Evolutionary conservation across 805 yeast species (phyloP).

Genomic region (Lipomyces orientalis): DNA sequence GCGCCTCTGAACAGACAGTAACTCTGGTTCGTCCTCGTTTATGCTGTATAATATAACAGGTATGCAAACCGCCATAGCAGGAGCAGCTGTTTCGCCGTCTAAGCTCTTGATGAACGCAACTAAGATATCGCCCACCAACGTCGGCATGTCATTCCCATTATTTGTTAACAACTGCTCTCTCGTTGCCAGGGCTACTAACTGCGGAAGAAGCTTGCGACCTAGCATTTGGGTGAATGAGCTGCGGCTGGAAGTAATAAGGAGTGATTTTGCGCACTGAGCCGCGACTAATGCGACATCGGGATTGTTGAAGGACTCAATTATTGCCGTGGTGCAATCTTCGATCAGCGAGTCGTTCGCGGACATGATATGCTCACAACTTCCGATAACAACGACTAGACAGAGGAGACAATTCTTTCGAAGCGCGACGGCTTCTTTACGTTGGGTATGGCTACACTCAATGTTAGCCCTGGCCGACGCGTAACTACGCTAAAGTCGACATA

Average conservation of each 20-base stretch:
- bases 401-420: slow-evolving; percentile 48
- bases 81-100: slow-evolving; percentile 42
- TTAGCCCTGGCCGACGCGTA: slow-evolving; percentile 39
- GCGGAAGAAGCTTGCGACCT: slow-evolving; percentile 55
- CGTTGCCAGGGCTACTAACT: slow-evolving; percentile 47
- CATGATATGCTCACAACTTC: slow-evolving; percentile 49
- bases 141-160: slow-evolving; percentile 47
- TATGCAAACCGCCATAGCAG: slow-evolving; percentile 44
- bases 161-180: slow-evolving; percentile 38
- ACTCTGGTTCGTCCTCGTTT: slow-evolving; percentile 15
- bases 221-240: slow-evolving; percentile 47
- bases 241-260: slow-evolving; percentile 51
- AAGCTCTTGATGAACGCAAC: slow-evolving; percentile 52
- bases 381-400: slow-evolving; percentile 54
- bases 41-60: slow-evolving; percentile 36
- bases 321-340: slow-evolving; percentile 43
- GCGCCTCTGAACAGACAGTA: slow-evolving; percentile 26
- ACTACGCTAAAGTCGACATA: slow-evolving; percentile 41
- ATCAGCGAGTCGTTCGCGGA: slow-evolving; percentile 49
- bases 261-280: slow-evolving; percentile 66
- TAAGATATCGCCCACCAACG: slow-evolving; percentile 56
- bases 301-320: slow-evolving; percentile 48
- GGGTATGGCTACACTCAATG: slow-evolving; percentile 22
- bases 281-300: slow-evolving; percentile 51
- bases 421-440: slow-evolving; percentile 30